phyloP scores from a whole-genome alignment of 768 basidiomycete genomes.

The Tephrocybe sp. region DNA sequence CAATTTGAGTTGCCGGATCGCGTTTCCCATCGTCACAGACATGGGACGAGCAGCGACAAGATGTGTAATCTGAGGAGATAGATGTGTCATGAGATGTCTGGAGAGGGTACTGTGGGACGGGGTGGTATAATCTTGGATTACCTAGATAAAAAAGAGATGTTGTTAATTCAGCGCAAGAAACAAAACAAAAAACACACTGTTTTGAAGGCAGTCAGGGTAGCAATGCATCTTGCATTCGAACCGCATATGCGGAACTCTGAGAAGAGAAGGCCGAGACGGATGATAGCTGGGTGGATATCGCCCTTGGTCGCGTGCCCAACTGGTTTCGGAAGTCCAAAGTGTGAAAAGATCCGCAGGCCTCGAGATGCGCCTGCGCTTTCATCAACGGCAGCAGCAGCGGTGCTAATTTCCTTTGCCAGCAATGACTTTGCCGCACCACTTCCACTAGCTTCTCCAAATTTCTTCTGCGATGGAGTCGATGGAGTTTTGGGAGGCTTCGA shows the following conservation, averaged over 20 bases:
- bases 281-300: constrained; percentile 88
- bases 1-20: constrained; percentile 90
- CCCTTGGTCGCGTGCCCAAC: constrained; percentile 61
- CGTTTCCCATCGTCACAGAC: constrained; percentile 94
- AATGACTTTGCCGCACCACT: constrained; percentile 13
- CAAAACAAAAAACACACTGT: constrained; percentile 54
- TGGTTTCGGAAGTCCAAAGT: constrained; percentile 77
- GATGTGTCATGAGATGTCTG: constrained; percentile 87
- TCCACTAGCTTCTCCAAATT: constrained; percentile 28
- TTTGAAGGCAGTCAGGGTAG: constrained; percentile 89
- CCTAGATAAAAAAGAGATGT: constrained; percentile 41
- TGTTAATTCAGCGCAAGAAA: constrained; percentile 4
- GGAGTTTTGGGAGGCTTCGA: constrained; percentile 24
- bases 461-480: constrained; percentile 32
- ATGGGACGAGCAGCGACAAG: constrained; percentile 86
- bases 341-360: constrained; percentile 82
- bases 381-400: constrained; percentile 22
- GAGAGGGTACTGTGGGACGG: constrained; percentile 86
- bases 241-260: constrained; percentile 91
- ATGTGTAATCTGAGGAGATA: constrained; percentile 92
- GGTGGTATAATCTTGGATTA: constrained; percentile 88
- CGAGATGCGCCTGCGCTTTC: constrained; percentile 46
- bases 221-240: constrained; percentile 94
- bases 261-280: constrained; percentile 87
- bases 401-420: constrained; percentile 25